A percentile compares a stretch with the other conserved stretches of the same genome.
Conservation (phyloP, 345 rosid species). For the Eucalyptus regnans region DNA sequence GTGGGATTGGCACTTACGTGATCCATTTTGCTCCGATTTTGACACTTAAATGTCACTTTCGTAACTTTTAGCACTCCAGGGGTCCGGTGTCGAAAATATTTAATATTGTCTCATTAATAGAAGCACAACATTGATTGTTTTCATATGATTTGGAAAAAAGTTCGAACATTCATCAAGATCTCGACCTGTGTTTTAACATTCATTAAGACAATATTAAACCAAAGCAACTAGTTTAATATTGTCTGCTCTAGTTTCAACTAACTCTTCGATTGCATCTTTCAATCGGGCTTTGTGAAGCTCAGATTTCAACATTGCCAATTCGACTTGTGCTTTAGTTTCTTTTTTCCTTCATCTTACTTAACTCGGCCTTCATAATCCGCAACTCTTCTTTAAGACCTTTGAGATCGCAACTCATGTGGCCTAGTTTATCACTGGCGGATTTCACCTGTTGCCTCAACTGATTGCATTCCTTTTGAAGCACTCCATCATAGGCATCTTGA, state of each 20-base stretch:
- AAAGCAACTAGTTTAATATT: background rate
- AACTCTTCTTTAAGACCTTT: constrained; percentile 36
- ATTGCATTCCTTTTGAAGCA: background rate
- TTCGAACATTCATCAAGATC: background rate
- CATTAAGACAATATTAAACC: no score
- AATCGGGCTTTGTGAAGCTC: constrained; percentile 27
- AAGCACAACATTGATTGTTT: background rate
- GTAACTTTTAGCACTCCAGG: no score
- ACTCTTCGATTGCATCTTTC: background rate
- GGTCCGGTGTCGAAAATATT: no score
- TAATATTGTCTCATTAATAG: background rate
- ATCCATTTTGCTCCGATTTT: no score
- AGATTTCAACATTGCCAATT: constrained; percentile 78
- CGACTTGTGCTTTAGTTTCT: constrained; percentile 63
- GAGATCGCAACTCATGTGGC: constrained; percentile 56
- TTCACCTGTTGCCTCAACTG: constrained; percentile 53
- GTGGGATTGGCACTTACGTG: no score
- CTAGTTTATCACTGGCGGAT: constrained; percentile 72
- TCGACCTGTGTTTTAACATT: no score
- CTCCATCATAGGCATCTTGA: background rate
- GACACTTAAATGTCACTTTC: no score
- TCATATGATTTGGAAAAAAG: no score
- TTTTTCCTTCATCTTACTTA: constrained; percentile 66
- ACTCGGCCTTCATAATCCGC: constrained; percentile 54
- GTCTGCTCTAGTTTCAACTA: background rate